phyloP scores from a whole-genome alignment of 2,329 filamentous ascomycete species.

The Penicillium sp. region DNA sequence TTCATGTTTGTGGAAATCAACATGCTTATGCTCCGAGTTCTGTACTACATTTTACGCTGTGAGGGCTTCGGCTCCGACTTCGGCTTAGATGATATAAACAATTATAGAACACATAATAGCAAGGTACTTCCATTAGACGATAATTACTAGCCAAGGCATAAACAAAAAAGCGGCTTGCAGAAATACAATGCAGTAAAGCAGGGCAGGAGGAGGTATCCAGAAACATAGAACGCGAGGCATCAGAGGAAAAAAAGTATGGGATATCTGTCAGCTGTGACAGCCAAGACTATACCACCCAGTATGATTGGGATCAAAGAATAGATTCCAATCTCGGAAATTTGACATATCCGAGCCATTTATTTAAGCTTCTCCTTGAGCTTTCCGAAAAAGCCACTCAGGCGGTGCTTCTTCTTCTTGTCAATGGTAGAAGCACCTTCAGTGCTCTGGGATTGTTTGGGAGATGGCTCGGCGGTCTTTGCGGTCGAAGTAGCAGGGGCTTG shows the following conservation, averaged over 20 bases:
- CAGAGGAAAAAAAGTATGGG: background rate
- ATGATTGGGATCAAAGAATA: background rate
- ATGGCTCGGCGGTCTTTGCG: slow-evolving; percentile 17
- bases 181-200: slow-evolving; percentile 24
- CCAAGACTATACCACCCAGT: slow-evolving; percentile 1
- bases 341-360: slow-evolving; percentile 17
- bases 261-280: background rate
- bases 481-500: slow-evolving; percentile 21
- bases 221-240: slow-evolving; percentile 14
- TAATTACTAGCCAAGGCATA: slow-evolving; percentile 19
- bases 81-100: background rate
- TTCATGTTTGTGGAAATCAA: background rate
- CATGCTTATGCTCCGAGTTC: slow-evolving; percentile 1
- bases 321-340: background rate
- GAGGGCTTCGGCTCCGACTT: slow-evolving; percentile 2
- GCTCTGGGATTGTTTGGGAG: slow-evolving; percentile 14
- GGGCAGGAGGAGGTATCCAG: slow-evolving; percentile 29
- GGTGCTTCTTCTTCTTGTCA: slow-evolving; percentile 57
- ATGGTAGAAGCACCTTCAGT: slow-evolving; percentile 25
- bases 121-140: slow-evolving; percentile 12
- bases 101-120: background rate
- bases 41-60: slow-evolving; percentile 6
- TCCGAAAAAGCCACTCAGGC: slow-evolving; percentile 60
- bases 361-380: slow-evolving; percentile 56
- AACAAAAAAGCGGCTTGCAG: slow-evolving; percentile 18